Evolutionary conservation across 2,329 filamentous ascomycete species (phyloP), one percentile per base, ranked within the genome.

Genomic region (Ascochyta pisi): DNA sequence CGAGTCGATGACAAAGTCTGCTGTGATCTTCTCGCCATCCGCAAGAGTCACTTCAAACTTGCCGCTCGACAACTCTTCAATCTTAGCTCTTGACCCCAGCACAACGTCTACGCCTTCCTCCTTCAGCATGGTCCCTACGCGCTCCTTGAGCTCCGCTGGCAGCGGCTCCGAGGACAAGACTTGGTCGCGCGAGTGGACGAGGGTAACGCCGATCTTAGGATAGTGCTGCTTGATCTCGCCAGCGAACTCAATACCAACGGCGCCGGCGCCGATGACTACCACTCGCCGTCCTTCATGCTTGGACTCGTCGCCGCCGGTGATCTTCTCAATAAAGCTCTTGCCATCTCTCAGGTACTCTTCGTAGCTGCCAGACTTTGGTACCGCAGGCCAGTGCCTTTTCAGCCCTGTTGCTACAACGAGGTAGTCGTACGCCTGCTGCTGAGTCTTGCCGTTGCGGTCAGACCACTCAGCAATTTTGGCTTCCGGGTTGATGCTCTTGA

Each of bases 171-270:
- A 85, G 0, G 89, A 92, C 7, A 94, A 81, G 1, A 94, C 83
- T 65, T 84, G 84, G 24, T 83, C 79, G 19, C 89, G 82, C 4
- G 90, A 92, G 71, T 94, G 91, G 4, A 91, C 84, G 1, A 95
- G 82, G 1, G 86, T 90, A n/a, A 94, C 87, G 37, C 83, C 83
- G 50, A 86, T 78, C 10, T 83, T 67, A 0, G 91, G 89, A 58
- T 88, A 82, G 23, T 86, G 78, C 41, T 84, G 73, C 75, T 92
- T 93, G 50, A 93, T 79, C 76, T 95, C 90, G 1, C 89, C 86
- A 0, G 91, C 89, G 82, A 94, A 92, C 72, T 94, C 90, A 50
- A 93, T 87, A 8, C 91, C 91, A 1, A 93, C 90, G 6, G 90
- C 91, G 45, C 89, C 86, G 61, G 90, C 90, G 16, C 90, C 90